A percentile compares a stretch with the other conserved stretches of the same genome.
These are phyloP conservation scores for Ogataea ramenticola DNA, from an alignment of 805 yeast species.

Conservation along the genomic window DNA sequence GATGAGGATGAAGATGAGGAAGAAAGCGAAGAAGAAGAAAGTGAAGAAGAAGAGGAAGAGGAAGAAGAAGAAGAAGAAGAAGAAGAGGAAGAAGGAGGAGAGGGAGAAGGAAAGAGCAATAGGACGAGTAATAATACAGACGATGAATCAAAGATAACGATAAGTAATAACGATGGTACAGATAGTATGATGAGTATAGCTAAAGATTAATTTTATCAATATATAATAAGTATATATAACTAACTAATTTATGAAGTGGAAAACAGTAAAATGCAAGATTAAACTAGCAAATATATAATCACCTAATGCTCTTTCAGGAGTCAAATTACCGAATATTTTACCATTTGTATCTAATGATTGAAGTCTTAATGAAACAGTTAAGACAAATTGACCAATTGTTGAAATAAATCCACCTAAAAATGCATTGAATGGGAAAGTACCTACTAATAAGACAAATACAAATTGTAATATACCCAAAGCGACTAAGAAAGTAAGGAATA, in stretches of 20 bases:
- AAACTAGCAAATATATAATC: constrained; percentile 85
- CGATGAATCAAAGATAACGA: constrained; percentile 11
- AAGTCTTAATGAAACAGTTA: constrained; percentile 74
- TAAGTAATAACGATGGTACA: constrained; percentile 17
- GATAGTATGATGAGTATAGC: constrained; percentile 29
- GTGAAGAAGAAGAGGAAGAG: constrained; percentile 10
- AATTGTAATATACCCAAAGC: constrained; percentile 73
- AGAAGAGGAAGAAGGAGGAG: constrained; percentile 9
- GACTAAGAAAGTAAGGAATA: constrained; percentile 69
- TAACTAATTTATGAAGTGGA: constrained; percentile 83
- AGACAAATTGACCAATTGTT: constrained; percentile 93
- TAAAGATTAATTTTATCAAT: constrained; percentile 16
- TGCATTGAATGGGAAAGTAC: constrained; percentile 95
- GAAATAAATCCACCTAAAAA: constrained; percentile 87
- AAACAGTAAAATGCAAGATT: constrained; percentile 79
- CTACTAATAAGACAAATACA: constrained; percentile 64
- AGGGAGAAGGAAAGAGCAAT: constrained; percentile 4
- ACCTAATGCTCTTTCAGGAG: constrained; percentile 60
- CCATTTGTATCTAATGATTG: constrained; percentile 39
- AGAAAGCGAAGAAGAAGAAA: constrained; percentile 11
- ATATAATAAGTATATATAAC: too few relatives aligned
- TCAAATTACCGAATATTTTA: constrained; percentile 16
- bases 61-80: constrained; percentile 8
- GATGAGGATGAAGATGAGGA: constrained; percentile 17
- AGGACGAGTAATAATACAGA: not conserved